phyloP scores from a whole-genome alignment of 768 basidiomycete genomes.

The Calocybe gangraenosa region DNA sequence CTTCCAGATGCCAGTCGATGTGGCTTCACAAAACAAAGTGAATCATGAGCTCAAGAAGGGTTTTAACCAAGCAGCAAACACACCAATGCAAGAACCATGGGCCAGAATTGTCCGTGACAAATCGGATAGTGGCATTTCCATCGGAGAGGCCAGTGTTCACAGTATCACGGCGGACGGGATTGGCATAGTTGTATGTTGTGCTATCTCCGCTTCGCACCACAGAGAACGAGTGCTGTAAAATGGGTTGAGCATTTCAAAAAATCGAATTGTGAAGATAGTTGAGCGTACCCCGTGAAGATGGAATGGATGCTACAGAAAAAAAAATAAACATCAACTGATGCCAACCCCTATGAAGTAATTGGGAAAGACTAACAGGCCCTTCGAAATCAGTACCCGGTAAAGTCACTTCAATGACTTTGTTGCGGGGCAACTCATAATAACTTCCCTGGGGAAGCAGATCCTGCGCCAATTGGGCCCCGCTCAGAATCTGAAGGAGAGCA shows the following conservation, averaged over 20 bases:
- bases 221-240: conserved; percentile 22
- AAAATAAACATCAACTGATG: not conserved
- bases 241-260: not conserved
- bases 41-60: not conserved
- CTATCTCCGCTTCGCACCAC: conserved; percentile 33
- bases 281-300: conserved; percentile 11
- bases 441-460: conserved; percentile 36
- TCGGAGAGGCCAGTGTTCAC: conserved; percentile 31
- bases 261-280: not conserved
- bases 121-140: conserved; percentile 29
- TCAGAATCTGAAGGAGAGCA: conserved; percentile 42
- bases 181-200: conserved; percentile 20
- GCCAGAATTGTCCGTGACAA: conserved; percentile 16
- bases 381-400: conserved; percentile 29
- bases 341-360: no score
- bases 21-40: conserved; percentile 17
- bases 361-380: conserved; percentile 24
- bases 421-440: conserved; percentile 38
- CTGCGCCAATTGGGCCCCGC: conserved; percentile 35
- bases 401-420: conserved; percentile 44
- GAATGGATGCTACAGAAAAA: conserved; percentile 11
- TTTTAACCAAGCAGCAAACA: no score
- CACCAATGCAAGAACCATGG: conserved; percentile 24
- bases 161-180: conserved; percentile 45
- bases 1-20: conserved; percentile 36